A percentile compares a stretch with the other conserved stretches of the same genome.
These are phyloP conservation scores for Gossypium herbaceum DNA, from an alignment of 345 rosid genomes.

Conservation along the genomic window DNA sequence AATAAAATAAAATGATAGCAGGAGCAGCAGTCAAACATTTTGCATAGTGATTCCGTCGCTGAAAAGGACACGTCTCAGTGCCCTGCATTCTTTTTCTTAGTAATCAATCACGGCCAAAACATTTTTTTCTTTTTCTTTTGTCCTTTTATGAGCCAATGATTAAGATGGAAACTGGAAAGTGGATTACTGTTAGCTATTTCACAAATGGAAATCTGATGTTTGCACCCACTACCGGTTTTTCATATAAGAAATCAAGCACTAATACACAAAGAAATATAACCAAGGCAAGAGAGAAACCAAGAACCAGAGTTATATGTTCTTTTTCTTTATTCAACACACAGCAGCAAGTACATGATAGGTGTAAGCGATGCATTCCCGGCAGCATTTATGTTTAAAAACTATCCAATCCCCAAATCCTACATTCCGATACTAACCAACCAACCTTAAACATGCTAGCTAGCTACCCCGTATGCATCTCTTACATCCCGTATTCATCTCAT, in stretches of 20 bases:
- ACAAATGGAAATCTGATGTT: not conserved
- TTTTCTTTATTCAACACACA: slow-evolving; percentile 15
- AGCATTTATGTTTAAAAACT: slow-evolving; percentile 22
- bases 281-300: not conserved
- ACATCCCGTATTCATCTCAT: slow-evolving; percentile 43
- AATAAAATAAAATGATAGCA: not conserved
- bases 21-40: not conserved
- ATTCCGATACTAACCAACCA: not conserved
- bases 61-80: not conserved
- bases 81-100: not conserved
- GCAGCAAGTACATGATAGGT: slow-evolving; percentile 30
- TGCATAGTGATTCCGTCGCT: not conserved
- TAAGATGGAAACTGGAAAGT: not conserved
- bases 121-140: not conserved
- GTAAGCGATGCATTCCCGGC: slow-evolving; percentile 53
- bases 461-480: slow-evolving; percentile 69
- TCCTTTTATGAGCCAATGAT: not conserved
- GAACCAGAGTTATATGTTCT: not conserved
- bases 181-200: not conserved
- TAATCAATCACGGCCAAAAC: slow-evolving; percentile 2
- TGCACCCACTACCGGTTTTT: not conserved
- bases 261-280: not conserved
- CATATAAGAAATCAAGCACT: not conserved
- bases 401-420: not conserved
- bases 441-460: slow-evolving; percentile 11